Base-by-base conservation (phyloP, 2,329 filamentous ascomycete genomes). In the Cephalotrichum gorgonifer region DNA sequence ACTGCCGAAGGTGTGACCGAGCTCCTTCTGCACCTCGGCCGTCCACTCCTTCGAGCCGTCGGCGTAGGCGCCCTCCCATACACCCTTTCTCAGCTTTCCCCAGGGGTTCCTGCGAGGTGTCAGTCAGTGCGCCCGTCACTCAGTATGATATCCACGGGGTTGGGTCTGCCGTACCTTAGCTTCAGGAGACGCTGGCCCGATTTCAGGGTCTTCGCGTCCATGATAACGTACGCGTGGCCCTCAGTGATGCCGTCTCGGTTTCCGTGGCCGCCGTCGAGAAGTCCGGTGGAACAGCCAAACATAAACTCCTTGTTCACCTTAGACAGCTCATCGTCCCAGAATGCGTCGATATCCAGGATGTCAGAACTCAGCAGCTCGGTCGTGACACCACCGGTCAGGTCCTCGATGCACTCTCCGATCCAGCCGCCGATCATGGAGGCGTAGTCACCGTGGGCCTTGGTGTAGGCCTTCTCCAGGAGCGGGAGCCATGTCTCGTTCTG, bases 401-500 rank as follows among this genome's bases (percentile, higher is more conserved):
- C 50, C 56, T 75, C 77, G 2, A 79, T 57, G 2, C 70, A 76
- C 57, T 80, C 76, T 5, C 77, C 83, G 17, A 84, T 82, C 65
- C 81, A 87, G 7, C 85, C 85, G 23, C 85, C 84, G 30, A 81
- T 73, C 33, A 89, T 79, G 0, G 84, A 78, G 15, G 73, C 78
- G 56, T 85, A 90, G 56, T 89, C 86, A 3, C 86, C 86, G 56
- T 93, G 87, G 0, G 85, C 85, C 63, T 93, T 93, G 20, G 87
- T 87, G 60, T 86, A 91, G 1, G 87, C 87, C 63, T 91, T 91
- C 58, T 91, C 86, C 2, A 90, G 69, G 23, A 93, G 67, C 0
- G 86, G 85, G 5, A 91, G 72, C 87, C 87, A 93, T 0, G 86
- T 91, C 62, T 91, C 86, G 58, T 88, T 88, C 30, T 82, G 78